These are phyloP conservation scores for Myochromella boudieri DNA, from an alignment of 768 basidiomycete genomes.

Conservation along the genomic window DNA sequence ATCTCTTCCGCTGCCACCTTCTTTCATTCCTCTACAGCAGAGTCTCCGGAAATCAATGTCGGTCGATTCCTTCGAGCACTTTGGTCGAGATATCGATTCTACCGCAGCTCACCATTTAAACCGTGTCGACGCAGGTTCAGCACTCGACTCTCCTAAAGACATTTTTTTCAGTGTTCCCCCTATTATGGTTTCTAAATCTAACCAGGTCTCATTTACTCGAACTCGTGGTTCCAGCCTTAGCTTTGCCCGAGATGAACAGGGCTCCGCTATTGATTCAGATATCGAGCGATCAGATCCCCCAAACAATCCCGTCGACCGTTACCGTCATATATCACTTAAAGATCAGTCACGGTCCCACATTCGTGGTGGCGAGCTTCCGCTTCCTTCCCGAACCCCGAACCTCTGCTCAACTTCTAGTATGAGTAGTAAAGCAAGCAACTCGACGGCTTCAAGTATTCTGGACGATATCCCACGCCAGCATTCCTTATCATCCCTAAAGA, in stretches of 20 bases:
- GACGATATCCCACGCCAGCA: conserved; percentile 39
- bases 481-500: conserved; percentile 37
- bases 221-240: conserved; percentile 58
- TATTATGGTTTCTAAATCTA: conserved; percentile 14
- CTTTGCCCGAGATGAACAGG: conserved; percentile 41
- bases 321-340: conserved; percentile 49
- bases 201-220: conserved; percentile 35
- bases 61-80: conserved; percentile 69
- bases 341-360: conserved; percentile 41
- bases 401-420: conserved; percentile 37
- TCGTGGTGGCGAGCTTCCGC: conserved; percentile 61
- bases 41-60: conserved; percentile 73
- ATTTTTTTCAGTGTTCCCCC: conserved; percentile 18
- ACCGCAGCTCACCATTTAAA: conserved; percentile 33
- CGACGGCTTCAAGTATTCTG: conserved; percentile 32
- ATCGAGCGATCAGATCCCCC: conserved; percentile 50
- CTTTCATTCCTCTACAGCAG: conserved; percentile 33
- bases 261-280: conserved; percentile 49
- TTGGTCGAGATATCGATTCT: conserved; percentile 35
- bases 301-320: conserved; percentile 39
- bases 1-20: conserved; percentile 23
- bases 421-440: conserved; percentile 36
- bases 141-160: conserved; percentile 32
- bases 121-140: conserved; percentile 34
- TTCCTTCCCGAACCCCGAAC: conserved; percentile 53